Percentiles rank a stretch among this genome's conserved stretches.
Conservation (phyloP, 2,329 filamentous ascomycete genomes). For the Raffaelea arxii region DNA sequence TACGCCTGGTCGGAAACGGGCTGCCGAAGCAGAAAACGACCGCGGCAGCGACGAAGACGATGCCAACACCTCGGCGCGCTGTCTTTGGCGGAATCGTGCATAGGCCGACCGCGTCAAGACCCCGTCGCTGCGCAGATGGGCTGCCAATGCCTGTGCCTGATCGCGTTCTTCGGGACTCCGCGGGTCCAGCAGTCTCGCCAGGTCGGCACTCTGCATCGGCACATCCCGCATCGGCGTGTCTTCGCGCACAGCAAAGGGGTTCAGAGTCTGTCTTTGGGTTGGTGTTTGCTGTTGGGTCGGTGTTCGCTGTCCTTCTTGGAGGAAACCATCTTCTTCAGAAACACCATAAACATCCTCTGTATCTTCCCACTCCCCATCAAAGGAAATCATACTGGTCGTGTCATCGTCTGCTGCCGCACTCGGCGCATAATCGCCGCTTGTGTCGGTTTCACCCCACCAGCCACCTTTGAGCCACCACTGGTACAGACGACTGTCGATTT, state of each 20-base stretch:
- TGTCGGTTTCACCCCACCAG: slow-evolving; percentile 75
- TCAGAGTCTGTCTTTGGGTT: too few relatives aligned
- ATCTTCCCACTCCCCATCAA: slow-evolving; percentile 28
- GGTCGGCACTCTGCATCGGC: slow-evolving; percentile 54
- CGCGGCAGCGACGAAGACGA: slow-evolving; percentile 10
- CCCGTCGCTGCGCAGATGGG: slow-evolving; percentile 60
- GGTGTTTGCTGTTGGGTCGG: slow-evolving; percentile 36
- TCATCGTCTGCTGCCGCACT: slow-evolving; percentile 50
- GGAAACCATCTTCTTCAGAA: slow-evolving; percentile 33
- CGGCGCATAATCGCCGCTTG: slow-evolving; percentile 68
- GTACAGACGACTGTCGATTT: slow-evolving; percentile 67
- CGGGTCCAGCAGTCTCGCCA: slow-evolving; percentile 77
- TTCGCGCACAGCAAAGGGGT: slow-evolving; percentile 33
- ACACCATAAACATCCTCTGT: slow-evolving; percentile 36
- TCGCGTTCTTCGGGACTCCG: slow-evolving; percentile 66
- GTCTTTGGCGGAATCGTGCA: slow-evolving; percentile 54
- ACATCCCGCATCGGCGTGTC: slow-evolving; percentile 50
- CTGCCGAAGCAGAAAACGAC: slow-evolving; percentile 15
- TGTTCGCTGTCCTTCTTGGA: slow-evolving; percentile 51
- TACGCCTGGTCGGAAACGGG: slow-evolving; percentile 20
- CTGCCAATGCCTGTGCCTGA: slow-evolving; percentile 71
- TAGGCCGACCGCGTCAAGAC: slow-evolving; percentile 79
- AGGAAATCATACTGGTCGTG: slow-evolving; percentile 71
- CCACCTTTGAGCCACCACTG: slow-evolving; percentile 75
- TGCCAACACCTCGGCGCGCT: slow-evolving; percentile 58